These are phyloP conservation scores for Alternaria burnsii DNA, from an alignment of 2,329 filamentous ascomycete genomes.

Conservation along the genomic window DNA sequence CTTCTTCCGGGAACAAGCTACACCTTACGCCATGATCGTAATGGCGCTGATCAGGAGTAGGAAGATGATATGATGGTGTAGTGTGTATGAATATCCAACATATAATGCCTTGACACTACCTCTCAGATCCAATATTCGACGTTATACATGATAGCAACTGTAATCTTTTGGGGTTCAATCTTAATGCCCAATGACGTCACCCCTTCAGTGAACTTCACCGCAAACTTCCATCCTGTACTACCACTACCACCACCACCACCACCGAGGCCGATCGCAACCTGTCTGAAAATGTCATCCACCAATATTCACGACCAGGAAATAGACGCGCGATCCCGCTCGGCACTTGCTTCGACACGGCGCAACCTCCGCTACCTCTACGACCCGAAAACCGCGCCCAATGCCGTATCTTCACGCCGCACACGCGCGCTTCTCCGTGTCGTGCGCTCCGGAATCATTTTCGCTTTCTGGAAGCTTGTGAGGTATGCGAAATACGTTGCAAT, in stretches of 20 bases:
- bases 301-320: constrained; percentile 20
- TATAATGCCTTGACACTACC: not conserved
- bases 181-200: constrained; percentile 1
- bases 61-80: not conserved
- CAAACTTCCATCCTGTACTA: not conserved
- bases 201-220: not conserved
- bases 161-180: not conserved
- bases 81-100: not conserved
- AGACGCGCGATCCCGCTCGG: constrained; percentile 34
- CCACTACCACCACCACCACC: not conserved
- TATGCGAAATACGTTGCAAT: constrained; percentile 57
- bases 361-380: constrained; percentile 51
- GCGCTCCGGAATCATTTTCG: constrained; percentile 52
- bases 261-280: not conserved
- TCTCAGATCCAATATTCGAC: not conserved
- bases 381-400: constrained; percentile 37
- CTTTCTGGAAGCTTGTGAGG: constrained; percentile 54
- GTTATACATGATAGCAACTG: not conserved
- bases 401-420: constrained; percentile 49
- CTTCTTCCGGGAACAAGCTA: not conserved
- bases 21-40: not conserved
- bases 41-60: not conserved
- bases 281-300: constrained; percentile 8
- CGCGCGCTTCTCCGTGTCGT: constrained; percentile 50
- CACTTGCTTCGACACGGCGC: constrained; percentile 38